These are phyloP conservation scores for Eimeria zaria DNA, from an alignment of 169 alveolate genomes.

Conservation along the genomic window DNA sequence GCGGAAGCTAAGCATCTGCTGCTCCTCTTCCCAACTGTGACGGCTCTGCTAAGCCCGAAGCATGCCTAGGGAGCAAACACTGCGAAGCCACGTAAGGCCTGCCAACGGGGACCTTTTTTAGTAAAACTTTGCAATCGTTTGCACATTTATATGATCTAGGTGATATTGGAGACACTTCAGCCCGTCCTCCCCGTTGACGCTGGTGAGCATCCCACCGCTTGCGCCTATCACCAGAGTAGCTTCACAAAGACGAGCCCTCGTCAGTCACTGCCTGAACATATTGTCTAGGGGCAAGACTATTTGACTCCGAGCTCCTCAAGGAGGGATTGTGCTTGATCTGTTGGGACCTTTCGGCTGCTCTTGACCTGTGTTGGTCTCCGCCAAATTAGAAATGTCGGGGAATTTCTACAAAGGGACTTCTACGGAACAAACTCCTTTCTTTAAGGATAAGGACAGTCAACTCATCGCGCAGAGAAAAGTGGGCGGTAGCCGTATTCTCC, in stretches of 20 bases:
- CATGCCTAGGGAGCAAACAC: background rate
- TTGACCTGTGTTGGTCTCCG: slow-evolving; percentile 93
- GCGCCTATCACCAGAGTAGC: background rate
- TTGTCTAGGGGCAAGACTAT: background rate
- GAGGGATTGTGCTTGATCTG: background rate
- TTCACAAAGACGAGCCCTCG: background rate
- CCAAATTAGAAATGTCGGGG: slow-evolving; percentile 86
- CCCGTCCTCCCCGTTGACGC: background rate
- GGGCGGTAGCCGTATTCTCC: background rate
- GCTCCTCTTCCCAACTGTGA: background rate
- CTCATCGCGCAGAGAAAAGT: slow-evolving; percentile 78
- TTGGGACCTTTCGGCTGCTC: slow-evolving; percentile 95
- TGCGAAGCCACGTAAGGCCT: background rate
- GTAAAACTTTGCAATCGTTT: background rate
- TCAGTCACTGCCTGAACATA: background rate
- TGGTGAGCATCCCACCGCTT: background rate
- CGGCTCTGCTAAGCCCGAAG: background rate
- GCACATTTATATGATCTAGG: background rate
- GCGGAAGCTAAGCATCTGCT: background rate
- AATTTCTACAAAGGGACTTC: slow-evolving; percentile 85
- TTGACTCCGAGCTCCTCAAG: background rate
- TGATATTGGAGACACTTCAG: background rate
- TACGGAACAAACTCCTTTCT: slow-evolving; percentile 87
- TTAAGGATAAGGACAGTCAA: slow-evolving; percentile 85
- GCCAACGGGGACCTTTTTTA: background rate